Evolutionary conservation across 176 grass and related monocot species (phyloP).

Genomic region (Areca catechu): DNA sequence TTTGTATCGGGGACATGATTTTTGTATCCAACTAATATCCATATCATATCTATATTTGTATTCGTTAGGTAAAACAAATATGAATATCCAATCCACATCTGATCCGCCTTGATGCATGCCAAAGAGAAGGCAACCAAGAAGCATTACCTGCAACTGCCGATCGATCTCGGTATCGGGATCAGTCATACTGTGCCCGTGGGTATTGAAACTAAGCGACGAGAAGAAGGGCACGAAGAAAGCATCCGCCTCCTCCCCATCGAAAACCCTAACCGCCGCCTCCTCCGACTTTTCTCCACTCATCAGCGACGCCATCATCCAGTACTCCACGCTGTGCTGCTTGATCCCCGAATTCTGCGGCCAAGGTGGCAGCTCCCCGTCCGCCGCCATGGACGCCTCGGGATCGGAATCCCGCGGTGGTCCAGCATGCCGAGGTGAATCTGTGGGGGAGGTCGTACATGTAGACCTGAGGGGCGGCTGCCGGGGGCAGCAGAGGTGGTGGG

Average conservation of each 20-base stretch:
- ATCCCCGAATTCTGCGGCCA: conserved; percentile 63
- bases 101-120: too few species aligned
- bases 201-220: conserved; percentile 96
- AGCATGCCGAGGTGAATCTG: conserved; percentile 83
- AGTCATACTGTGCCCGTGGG: conserved; percentile 90
- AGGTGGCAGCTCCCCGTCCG: conserved; percentile 27
- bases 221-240: conserved; percentile 99
- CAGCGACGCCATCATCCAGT: conserved; percentile 96
- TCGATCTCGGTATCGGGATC: conserved; percentile 85
- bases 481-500: not conserved
- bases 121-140: too few species aligned
- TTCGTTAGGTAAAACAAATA: too few species aligned
- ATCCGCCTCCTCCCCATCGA: conserved; percentile 61
- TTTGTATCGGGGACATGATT: too few species aligned
- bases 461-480: conserved; percentile 27
- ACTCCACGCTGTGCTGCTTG: conserved; percentile 92
- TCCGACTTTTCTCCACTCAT: conserved; percentile 1
- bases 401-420: not conserved
- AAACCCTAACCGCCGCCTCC: conserved; percentile 55
- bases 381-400: not conserved
- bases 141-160: conserved; percentile 63
- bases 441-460: conserved; percentile 82
- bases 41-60: too few species aligned
- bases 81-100: too few species aligned
- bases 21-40: too few species aligned